Evolutionary conservation across 768 basidiomycete genomes (phyloP), one percentile per base, ranked within the genome.

Genomic region (Termitomyces sp.): DNA sequence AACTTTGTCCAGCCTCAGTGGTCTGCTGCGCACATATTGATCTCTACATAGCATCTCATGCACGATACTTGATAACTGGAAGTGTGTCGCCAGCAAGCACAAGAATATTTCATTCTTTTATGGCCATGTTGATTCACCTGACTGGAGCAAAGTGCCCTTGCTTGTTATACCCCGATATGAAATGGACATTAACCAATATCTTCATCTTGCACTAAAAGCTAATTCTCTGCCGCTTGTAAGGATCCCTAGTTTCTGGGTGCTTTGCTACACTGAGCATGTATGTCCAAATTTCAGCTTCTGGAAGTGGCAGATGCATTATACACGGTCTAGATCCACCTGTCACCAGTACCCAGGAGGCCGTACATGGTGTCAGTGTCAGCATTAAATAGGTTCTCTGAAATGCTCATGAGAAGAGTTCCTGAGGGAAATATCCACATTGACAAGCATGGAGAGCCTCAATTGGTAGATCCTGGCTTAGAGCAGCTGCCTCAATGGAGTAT

Each of bases 351-450:
- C 72, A 72, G 34, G 68, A 68, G 1, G 67, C 64, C 36, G 39
- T 72, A 26, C 63, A 62, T 45, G 68, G 69, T 14, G 71, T 72
- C 58, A 50, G 69, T 64, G 27, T 52, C 51, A 27, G 37, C 18
- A 26, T 13, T 39, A 4, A 40, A 4, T 12, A 18, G 51, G 26
- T 27, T 26, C 27, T n/a, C 1, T 7, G 10, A 51, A 18, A 39
- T 30, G 26, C 14, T 49, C 33, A 49, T 10, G n/a, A n/a, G n/a
- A 16, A 39, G 32, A 9, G 14, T 18, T 48, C 8, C 26, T 3
- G 24, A 71, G 69, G 59, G 61, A 20, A 71, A 71, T 34, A 65
- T 72, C 27, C 55, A 67, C 20, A 65, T 72, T n/a, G 58, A 62
- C 18, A 54, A 62, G 3, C 44, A 56, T 1, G 58, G 55, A 1